These are phyloP conservation scores for Dactylonectria macrodidyma DNA, from an alignment of 2,329 filamentous ascomycete species.

Conservation along the genomic window DNA sequence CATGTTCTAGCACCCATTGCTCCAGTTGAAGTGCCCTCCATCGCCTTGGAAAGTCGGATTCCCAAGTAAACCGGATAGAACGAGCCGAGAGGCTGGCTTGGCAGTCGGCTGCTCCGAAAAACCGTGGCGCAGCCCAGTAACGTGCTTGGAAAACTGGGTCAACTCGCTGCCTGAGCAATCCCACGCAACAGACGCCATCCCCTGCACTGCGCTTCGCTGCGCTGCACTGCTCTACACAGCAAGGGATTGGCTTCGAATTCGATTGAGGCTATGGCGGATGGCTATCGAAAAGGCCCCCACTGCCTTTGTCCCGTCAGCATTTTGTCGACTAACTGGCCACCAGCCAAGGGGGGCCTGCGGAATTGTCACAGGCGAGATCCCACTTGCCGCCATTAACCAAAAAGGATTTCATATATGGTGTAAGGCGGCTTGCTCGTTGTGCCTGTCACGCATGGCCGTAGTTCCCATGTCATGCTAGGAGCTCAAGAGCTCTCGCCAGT, in stretches of 20 bases:
- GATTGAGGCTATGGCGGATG: conserved; percentile 41
- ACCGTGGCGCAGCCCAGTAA: conserved; percentile 49
- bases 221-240: conserved; percentile 28
- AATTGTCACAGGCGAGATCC: conserved; percentile 22
- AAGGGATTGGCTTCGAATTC: conserved; percentile 35
- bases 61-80: conserved; percentile 47
- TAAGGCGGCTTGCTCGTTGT: neutral
- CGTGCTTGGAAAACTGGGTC: conserved; percentile 47
- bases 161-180: conserved; percentile 42
- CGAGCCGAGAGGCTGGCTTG: conserved; percentile 51
- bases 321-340: conserved; percentile 28
- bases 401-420: neutral
- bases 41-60: conserved; percentile 41
- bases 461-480: conserved; percentile 11
- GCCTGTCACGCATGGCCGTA: conserved; percentile 12
- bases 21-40: conserved; percentile 30
- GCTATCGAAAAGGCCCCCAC: conserved; percentile 39
- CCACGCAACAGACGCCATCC: conserved; percentile 41
- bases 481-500: conserved; percentile 21
- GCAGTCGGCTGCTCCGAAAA: conserved; percentile 49
- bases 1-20: conserved; percentile 32
- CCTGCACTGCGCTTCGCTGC: conserved; percentile 29
- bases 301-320: conserved; percentile 36
- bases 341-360: conserved; percentile 23
- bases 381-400: neutral